These are phyloP conservation scores for Boletus reticuloceps DNA, from an alignment of 768 basidiomycete genomes.

Conservation along the genomic window DNA sequence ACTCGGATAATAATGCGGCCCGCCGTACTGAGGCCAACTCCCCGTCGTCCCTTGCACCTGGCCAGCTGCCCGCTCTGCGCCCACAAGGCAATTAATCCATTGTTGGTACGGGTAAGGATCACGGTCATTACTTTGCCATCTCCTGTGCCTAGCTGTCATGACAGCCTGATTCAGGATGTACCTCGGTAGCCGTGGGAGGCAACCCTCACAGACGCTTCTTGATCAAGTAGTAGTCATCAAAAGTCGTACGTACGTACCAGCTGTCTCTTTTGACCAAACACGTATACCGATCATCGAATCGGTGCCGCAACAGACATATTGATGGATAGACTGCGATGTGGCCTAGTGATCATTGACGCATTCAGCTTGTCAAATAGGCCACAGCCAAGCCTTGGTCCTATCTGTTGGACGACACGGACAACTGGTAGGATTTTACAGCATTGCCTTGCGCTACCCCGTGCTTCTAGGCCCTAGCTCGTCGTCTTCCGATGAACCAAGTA, in stretches of 20 bases:
- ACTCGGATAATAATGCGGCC: background rate
- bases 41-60: too few relatives aligned
- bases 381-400: constrained; percentile 8
- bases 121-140: background rate
- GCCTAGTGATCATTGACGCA: background rate
- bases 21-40: background rate
- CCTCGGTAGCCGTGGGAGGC: constrained; percentile 3
- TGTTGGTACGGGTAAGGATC: background rate
- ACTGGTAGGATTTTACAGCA: constrained; percentile 4
- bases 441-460: background rate
- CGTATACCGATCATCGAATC: constrained; percentile 7
- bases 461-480: background rate
- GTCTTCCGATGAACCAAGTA: background rate
- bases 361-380: constrained; percentile 4
- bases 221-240: constrained; percentile 1
- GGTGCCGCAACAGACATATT: background rate
- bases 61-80: background rate
- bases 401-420: background rate
- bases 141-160: constrained; percentile 6
- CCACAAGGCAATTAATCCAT: constrained; percentile 4
- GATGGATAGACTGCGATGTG: background rate
- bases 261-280: background rate
- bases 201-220: background rate
- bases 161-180: background rate
- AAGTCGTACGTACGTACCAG: background rate